Conservation (phyloP, 1,284 basidiomycete genomes). For the Amylostereum areolatum region DNA sequence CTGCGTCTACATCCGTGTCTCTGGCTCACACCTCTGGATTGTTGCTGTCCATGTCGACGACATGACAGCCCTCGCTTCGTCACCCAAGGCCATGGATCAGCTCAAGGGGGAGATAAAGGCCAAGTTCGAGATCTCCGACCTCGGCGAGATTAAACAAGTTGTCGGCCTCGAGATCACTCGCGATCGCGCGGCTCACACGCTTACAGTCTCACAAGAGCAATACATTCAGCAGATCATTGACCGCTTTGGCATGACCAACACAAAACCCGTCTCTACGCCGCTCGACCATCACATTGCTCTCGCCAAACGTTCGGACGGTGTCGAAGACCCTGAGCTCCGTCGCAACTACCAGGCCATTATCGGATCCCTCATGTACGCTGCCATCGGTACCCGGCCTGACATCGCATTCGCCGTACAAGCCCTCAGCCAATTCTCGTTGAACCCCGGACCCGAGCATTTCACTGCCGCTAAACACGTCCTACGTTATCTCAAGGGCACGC, state of each 20-base stretch:
- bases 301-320: background rate
- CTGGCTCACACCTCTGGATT: constrained; percentile 9
- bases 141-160: constrained; percentile 18
- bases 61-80: constrained; percentile 20
- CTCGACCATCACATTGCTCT: background rate
- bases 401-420: constrained; percentile 31
- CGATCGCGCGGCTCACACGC: constrained; percentile 17
- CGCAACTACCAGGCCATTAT: constrained; percentile 22
- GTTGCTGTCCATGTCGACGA: constrained; percentile 18
- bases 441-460: constrained; percentile 24
- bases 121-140: constrained; percentile 13
- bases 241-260: constrained; percentile 26
- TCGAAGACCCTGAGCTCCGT: background rate
- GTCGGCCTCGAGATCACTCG: constrained; percentile 21
- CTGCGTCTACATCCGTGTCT: constrained; percentile 13
- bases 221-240: constrained; percentile 30
- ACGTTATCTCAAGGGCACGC: constrained; percentile 35
- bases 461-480: constrained; percentile 32
- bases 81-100: constrained; percentile 9
- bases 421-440: constrained; percentile 25
- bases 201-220: constrained; percentile 29
- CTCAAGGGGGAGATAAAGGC: constrained; percentile 23
- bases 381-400: constrained; percentile 32
- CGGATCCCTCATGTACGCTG: constrained; percentile 34
- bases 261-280: constrained; percentile 23